Percentiles rank a stretch among this genome's conserved stretches.
Conservation (phyloP, 2,329 filamentous ascomycete genomes). For the Aspergillus glaucus region DNA sequence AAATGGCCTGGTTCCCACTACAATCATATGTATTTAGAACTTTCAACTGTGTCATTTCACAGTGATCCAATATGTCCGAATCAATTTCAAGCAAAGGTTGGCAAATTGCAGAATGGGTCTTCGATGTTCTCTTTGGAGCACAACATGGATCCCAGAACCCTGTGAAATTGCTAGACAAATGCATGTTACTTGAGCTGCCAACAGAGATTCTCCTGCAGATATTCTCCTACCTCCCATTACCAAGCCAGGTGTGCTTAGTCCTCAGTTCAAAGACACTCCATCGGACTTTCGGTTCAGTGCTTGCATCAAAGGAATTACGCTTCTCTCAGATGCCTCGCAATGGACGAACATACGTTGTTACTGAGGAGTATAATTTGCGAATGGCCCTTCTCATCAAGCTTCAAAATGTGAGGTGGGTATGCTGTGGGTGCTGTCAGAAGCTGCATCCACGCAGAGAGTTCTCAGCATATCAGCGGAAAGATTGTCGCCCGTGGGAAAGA, state of each 20-base stretch:
- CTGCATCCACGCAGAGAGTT: background rate
- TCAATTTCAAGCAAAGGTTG: too few relatives aligned
- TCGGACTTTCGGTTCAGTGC: background rate
- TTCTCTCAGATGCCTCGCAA: background rate
- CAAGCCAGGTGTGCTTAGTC: background rate
- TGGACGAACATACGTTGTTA: background rate
- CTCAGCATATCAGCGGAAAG: background rate
- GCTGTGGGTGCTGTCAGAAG: background rate
- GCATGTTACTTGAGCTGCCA: background rate
- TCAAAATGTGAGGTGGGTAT: background rate
- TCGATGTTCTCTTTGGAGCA: too few relatives aligned
- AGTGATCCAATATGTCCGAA: too few relatives aligned
- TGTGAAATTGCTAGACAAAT: too few relatives aligned
- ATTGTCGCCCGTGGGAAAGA: background rate
- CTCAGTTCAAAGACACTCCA: background rate
- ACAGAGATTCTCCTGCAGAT: background rate
- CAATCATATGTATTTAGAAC: too few relatives aligned
- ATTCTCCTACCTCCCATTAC: background rate
- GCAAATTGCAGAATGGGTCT: too few relatives aligned
- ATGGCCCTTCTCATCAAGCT: background rate
- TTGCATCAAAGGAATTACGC: background rate
- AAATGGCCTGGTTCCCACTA: too few relatives aligned
- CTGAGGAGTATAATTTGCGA: background rate
- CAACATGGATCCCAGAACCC: too few relatives aligned
- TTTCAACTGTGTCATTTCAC: too few relatives aligned